Percentiles rank a stretch among this genome's conserved stretches.
Conservation (phyloP, 2,329 filamentous ascomycete genomes). For the Talaromyces sp. region DNA sequence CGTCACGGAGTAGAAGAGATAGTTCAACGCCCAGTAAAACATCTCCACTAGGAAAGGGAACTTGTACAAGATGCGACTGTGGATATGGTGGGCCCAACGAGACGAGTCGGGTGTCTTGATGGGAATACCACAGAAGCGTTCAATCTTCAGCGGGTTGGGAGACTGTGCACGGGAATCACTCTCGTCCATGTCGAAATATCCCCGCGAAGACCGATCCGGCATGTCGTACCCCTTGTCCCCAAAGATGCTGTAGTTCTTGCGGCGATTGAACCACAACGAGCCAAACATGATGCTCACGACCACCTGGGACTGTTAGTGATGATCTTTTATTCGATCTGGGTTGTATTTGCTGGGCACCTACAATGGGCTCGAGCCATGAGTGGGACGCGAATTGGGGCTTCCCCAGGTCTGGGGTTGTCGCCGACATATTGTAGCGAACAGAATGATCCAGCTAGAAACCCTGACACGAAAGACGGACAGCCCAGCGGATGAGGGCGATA, state of each 20-base stretch:
- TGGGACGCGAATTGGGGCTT: conserved; percentile 41
- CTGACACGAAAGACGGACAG: no score
- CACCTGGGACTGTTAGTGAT: conserved; percentile 39
- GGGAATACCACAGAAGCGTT: conserved; percentile 49
- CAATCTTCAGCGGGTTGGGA: conserved; percentile 46
- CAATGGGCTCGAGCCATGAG: conserved; percentile 39
- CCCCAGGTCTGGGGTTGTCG: conserved; percentile 31
- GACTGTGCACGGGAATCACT: conserved; percentile 33
- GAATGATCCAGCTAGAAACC: no score
- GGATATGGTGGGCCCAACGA: conserved; percentile 62
- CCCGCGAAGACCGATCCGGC: not conserved
- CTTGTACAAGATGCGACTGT: conserved; percentile 66
- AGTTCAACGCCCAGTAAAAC: conserved; percentile 73
- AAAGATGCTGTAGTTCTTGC: conserved; percentile 49
- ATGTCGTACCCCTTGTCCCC: conserved; percentile 11
- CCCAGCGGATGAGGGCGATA: no score
- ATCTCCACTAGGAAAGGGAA: conserved; percentile 73
- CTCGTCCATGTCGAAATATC: conserved; percentile 4
- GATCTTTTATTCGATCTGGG: no score
- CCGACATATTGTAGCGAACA: not conserved
- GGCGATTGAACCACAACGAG: conserved; percentile 53
- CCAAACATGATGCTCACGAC: conserved; percentile 54
- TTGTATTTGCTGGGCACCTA: conserved; percentile 25
- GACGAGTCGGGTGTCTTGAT: conserved; percentile 61
- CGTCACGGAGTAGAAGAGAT: conserved; percentile 65